Conservation (phyloP, 2,329 filamentous ascomycete genomes). For the Sporothrix pseudoabietina region DNA sequence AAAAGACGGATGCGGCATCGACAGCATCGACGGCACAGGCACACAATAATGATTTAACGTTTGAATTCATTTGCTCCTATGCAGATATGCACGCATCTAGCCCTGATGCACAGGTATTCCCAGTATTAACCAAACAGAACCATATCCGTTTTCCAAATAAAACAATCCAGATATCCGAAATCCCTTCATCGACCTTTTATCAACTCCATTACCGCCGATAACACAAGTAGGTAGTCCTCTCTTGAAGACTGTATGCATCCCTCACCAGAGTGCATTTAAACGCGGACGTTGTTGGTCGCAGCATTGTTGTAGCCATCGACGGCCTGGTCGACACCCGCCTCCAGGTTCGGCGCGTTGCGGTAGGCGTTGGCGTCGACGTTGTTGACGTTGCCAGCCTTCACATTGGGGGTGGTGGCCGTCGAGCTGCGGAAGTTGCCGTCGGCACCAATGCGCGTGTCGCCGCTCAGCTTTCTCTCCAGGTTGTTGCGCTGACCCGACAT, state of each 20-base stretch:
- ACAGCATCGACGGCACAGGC: background rate
- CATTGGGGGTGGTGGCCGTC: background rate
- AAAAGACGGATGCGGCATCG: background rate
- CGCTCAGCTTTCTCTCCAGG: conserved; percentile 31
- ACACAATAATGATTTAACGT: background rate
- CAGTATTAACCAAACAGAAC: background rate
- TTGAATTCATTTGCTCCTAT: background rate
- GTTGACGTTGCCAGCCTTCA: background rate
- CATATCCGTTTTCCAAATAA: background rate
- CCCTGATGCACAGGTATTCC: background rate
- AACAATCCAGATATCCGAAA: background rate
- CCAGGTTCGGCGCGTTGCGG: conserved; percentile 23
- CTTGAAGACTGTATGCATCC: background rate
- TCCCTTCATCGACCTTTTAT: conserved; percentile 39
- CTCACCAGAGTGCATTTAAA: background rate
- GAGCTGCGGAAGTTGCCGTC: conserved; percentile 1
- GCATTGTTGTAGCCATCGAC: background rate
- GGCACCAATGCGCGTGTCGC: conserved; percentile 28
- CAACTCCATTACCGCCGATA: conserved; percentile 40
- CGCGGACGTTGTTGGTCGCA: background rate
- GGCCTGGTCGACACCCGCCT: conserved; percentile 8
- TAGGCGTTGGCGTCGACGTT: conserved; percentile 12
- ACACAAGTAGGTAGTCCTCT: background rate
- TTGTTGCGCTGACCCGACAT: conserved; percentile 13
- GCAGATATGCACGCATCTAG: background rate